Percentiles rank a stretch among this genome's conserved stretches.
phyloP scores from a whole-genome alignment of 371 early-diverging fungal species.

The Sporodiniella umbellata region DNA sequence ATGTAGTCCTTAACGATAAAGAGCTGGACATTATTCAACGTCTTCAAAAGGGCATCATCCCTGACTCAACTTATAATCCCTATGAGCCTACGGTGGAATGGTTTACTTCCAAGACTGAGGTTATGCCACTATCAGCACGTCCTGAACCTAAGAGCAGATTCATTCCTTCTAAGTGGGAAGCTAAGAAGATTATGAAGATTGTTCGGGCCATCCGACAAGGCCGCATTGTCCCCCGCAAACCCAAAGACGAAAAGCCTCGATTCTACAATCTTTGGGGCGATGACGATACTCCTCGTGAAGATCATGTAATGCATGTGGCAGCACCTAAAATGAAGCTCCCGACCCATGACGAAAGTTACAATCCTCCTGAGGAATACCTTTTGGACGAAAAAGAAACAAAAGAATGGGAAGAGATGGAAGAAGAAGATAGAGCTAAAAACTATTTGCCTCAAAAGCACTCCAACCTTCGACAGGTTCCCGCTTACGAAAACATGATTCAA shows the following conservation, averaged over 20 bases:
- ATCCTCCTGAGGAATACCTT: slow-evolving; percentile 97
- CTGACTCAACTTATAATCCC: slow-evolving; percentile 83
- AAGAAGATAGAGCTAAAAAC: slow-evolving; percentile 76
- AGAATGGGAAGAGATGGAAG: slow-evolving; percentile 76
- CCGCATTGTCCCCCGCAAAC: slow-evolving; percentile 69
- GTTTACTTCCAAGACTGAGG: slow-evolving; percentile 82
- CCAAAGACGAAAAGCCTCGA: slow-evolving; percentile 59
- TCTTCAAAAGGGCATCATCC: slow-evolving; percentile 76
- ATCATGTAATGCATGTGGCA: slow-evolving; percentile 78
- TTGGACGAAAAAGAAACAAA: slow-evolving; percentile 76
- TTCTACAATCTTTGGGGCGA: slow-evolving; percentile 89
- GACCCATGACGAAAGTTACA: slow-evolving; percentile 92
- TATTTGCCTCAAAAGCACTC: slow-evolving; percentile 83
- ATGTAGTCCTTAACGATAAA: slow-evolving; percentile 78
- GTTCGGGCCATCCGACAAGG: slow-evolving; percentile 93
- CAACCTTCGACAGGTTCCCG: slow-evolving; percentile 84
- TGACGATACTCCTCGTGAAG: slow-evolving; percentile 58
- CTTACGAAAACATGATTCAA: slow-evolving; percentile 81
- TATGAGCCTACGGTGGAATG: slow-evolving; percentile 92
- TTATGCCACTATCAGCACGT: slow-evolving; percentile 76
- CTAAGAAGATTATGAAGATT: slow-evolving; percentile 90
- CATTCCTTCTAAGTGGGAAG: slow-evolving; percentile 93
- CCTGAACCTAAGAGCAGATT: slow-evolving; percentile 96
- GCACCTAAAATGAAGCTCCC: slow-evolving; percentile 92
- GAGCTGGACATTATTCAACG: slow-evolving; percentile 91